These are phyloP conservation scores for Solanum hybrid DNA, from an alignment of 305 asterid species.

Conservation along the genomic window DNA sequence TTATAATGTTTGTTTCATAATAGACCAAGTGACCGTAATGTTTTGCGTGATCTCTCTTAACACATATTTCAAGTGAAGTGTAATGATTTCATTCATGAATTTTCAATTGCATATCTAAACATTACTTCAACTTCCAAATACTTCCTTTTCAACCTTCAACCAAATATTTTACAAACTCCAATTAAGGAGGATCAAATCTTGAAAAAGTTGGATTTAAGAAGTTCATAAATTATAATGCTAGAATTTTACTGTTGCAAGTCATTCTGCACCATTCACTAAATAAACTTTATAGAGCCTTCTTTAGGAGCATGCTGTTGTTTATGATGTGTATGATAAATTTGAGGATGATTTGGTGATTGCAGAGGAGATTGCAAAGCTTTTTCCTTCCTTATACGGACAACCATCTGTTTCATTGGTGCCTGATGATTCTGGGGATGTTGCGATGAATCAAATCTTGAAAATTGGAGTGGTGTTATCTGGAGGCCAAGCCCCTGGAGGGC, in stretches of 20 bases:
- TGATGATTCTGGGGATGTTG: slow-evolving; percentile 29
- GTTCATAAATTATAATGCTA: background rate
- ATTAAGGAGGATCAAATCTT: background rate
- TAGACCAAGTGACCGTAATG: background rate
- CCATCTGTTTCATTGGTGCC: slow-evolving; percentile 76
- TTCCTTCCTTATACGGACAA: slow-evolving; percentile 79
- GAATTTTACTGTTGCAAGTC: background rate
- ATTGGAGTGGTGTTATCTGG: slow-evolving; percentile 94
- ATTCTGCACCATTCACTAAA: background rate
- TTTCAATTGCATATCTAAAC: background rate
- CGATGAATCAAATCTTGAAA: slow-evolving; percentile 39
- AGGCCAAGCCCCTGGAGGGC: slow-evolving; percentile 99
- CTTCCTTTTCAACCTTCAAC: background rate
- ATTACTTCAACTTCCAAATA: background rate
- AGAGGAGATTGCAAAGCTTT: slow-evolving; percentile 93
- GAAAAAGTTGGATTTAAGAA: background rate
- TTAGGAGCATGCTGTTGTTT: background rate
- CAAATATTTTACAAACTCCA: background rate
- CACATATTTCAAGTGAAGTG: background rate
- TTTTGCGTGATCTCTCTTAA: background rate
- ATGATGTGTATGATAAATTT: background rate
- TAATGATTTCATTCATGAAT: background rate
- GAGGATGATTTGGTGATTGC: slow-evolving; percentile 23
- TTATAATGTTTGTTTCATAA: background rate
- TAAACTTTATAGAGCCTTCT: background rate